Evolutionary conservation across 495 filamentous ascomycete species (phyloP).

Genomic region (Cercophora samala): DNA sequence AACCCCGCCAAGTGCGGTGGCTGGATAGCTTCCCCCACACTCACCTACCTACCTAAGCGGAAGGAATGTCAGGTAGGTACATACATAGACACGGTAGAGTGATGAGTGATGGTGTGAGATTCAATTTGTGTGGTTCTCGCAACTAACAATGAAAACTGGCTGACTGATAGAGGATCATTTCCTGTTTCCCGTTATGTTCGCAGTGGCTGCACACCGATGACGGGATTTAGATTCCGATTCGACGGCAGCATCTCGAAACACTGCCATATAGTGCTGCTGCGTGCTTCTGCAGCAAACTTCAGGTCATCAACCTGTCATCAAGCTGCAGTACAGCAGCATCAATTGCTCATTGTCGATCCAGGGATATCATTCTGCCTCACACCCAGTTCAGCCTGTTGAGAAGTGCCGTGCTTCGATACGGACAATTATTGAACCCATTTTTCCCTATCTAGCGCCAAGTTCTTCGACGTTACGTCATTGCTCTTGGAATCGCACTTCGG

Average conservation of each 20-base stretch:
- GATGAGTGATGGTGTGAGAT: not conserved
- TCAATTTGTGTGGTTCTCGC: no score
- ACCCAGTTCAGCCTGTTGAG: not conserved
- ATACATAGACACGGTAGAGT: not conserved
- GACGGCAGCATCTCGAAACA: slow-evolving; percentile 20
- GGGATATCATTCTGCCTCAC: not conserved
- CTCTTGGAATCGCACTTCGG: slow-evolving; percentile 32
- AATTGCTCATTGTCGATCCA: no score
- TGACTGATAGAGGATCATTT: no score
- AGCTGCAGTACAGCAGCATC: not conserved
- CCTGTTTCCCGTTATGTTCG: not conserved
- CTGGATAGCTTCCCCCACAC: not conserved
- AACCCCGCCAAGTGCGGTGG: not conserved
- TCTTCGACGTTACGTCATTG: not conserved
- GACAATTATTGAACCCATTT: no score
- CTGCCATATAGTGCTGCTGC: slow-evolving; percentile 7
- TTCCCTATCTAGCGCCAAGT: not conserved
- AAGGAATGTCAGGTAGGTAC: no score
- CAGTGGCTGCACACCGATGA: not conserved
- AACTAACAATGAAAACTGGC: no score
- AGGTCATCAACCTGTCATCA: not conserved
- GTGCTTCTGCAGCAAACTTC: slow-evolving; percentile 6
- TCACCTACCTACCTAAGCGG: no score
- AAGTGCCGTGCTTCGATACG: not conserved
- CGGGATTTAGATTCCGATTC: slow-evolving; percentile 18